Base-by-base conservation (phyloP, 257 asterid species). In the Nicotiana knightiana region DNA sequence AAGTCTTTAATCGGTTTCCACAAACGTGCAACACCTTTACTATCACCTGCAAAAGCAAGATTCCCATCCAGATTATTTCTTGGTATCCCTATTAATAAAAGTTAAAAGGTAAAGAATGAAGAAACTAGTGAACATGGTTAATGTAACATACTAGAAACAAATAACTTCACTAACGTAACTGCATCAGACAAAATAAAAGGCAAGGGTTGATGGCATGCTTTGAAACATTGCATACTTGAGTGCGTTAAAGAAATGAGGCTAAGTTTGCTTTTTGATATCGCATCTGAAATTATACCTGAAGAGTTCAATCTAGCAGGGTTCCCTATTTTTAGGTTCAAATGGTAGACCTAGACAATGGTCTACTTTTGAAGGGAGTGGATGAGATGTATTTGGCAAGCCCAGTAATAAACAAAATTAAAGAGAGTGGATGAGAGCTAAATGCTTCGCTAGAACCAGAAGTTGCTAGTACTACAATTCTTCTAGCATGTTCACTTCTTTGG, bases 1-100 rank as follows among this genome's bases (percentile, higher is more conserved):
- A 94, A 79, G 73, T 90, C 89, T 87, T 88, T 91, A 80, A 96
- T 81, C 73, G 97, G 90, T 78, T 89, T 90, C 97, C 97, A 94
- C 88, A 93, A 85, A 86, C 53, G 83, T 28, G 57, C 77, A 68
- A 39, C 87, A 86, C 88, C 82, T 85, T 73, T 70, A 51, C 83
- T 84, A 81, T 81, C 79, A 57, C 58, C 57, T 76, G 83, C 85
- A 75, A 93, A 84, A 83, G 86, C 73, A 68, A 83, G 89, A 80
- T 85, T 87, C 55, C 8, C 28, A 58, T 83, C 78, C 61, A 77
- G 70, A 62, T 87, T 85, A 63, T 18, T 57, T 81, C 88, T 86
- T 17, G 82, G 54, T 51, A 77, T 80, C 81, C 64, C 30, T 9
- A 48, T 67, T 83, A 80, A 85, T 76, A 83, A 17, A 82, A 82